Conservation (phyloP, 1,284 basidiomycete genomes). For the Naganishia albida region DNA sequence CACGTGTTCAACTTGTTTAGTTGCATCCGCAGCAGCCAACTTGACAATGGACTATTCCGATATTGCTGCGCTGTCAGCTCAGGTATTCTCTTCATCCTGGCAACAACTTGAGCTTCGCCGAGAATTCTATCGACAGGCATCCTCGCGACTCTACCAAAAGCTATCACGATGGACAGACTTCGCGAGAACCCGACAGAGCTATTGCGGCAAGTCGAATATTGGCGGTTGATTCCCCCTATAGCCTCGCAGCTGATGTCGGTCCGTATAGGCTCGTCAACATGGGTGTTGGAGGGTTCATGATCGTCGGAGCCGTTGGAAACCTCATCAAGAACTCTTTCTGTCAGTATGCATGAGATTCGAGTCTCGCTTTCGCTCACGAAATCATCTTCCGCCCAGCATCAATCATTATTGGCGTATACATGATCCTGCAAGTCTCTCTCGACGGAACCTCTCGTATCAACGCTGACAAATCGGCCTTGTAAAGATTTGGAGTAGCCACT, state of each 20-base stretch:
- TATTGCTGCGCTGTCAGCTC: not conserved
- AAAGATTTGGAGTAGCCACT: slow-evolving; percentile 42
- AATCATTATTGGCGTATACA: slow-evolving; percentile 24
- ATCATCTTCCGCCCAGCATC: not conserved
- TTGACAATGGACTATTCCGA: not conserved
- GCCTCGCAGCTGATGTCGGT: slow-evolving; percentile 6
- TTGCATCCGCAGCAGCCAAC: slow-evolving; percentile 27
- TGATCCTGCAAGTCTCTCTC: slow-evolving; percentile 23
- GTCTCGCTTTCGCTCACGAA: too few relatives aligned
- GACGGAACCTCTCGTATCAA: not conserved
- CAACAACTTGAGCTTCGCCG: not conserved
- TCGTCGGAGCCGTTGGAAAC: slow-evolving; percentile 50
- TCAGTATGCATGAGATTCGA: slow-evolving; percentile 30
- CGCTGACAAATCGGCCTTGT: not conserved
- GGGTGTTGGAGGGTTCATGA: slow-evolving; percentile 50
- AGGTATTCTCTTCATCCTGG: not conserved
- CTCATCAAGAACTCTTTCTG: slow-evolving; percentile 52
- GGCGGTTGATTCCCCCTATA: not conserved
- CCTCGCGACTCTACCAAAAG: not conserved
- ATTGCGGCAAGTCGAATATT: slow-evolving; percentile 42
- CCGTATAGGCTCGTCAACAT: slow-evolving; percentile 50
- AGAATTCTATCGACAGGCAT: not conserved
- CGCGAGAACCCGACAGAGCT: slow-evolving; percentile 52
- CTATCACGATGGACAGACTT: slow-evolving; percentile 46
- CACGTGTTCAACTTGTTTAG: not conserved